A percentile compares a stretch with the other conserved stretches of the same genome.
Evolutionary conservation across 208 protist genomes (phyloP).

Genomic region (Kentomonas sorsogonicus): DNA sequence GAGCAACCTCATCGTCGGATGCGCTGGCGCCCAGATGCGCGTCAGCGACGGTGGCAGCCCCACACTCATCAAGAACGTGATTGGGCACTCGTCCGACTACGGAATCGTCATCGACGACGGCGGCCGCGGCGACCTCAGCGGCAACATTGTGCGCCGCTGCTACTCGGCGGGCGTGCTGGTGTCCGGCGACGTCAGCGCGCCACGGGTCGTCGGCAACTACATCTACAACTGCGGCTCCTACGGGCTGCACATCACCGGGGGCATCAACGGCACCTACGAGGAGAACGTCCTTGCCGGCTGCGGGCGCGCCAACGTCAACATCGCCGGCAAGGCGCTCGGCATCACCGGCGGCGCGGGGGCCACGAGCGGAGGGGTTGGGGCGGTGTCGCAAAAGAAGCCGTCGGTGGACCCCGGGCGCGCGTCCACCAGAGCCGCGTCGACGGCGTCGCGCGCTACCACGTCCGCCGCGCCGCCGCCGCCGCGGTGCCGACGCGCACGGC

Average conservation of each 20-base stretch:
- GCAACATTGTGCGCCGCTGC: conserved; percentile 26
- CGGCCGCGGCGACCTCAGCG: conserved; percentile 21
- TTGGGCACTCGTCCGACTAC: conserved; percentile 22
- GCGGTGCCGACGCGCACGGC: neutral
- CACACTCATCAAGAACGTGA: conserved; percentile 25
- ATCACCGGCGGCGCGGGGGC: neutral
- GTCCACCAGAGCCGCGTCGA: no score
- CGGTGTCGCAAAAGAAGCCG: neutral
- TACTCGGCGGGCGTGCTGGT: conserved; percentile 19
- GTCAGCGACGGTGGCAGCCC: conserved; percentile 25
- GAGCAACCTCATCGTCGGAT: conserved; percentile 21
- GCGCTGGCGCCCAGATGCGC: conserved; percentile 20
- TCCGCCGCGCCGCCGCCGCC: neutral
- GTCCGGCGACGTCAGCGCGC: conserved; percentile 8
- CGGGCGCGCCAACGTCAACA: conserved; percentile 12
- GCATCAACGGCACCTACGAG: conserved; percentile 24
- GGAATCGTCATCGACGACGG: conserved; percentile 28
- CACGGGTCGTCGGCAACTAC: conserved; percentile 26
- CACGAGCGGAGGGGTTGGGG: neutral
- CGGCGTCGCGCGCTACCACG: neutral
- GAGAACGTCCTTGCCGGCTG: conserved; percentile 27
- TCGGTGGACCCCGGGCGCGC: neutral
- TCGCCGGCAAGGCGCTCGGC: conserved; percentile 9
- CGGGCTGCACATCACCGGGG: conserved; percentile 20
- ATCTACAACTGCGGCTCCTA: conserved; percentile 20